Evolutionary conservation across 768 basidiomycete species (phyloP), one percentile per base, ranked within the genome.

Genomic region (Hydnum rufescens): DNA sequence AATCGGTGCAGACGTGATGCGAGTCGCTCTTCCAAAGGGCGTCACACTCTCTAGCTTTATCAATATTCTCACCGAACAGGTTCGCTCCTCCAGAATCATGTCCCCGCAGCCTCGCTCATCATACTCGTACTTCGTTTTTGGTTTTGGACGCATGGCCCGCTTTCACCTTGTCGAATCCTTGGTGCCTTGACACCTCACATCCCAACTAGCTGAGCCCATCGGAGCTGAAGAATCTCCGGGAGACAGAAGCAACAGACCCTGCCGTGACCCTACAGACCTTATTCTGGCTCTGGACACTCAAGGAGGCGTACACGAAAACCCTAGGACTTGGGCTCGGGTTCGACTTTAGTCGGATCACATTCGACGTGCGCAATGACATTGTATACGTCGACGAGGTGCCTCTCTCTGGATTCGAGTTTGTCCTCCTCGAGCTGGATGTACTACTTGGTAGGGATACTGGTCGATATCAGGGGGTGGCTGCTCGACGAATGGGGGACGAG

Each of bases 271-370:
- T 54, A 13, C 43, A 57, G 13, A 43, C 68, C 16, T 82, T 89
- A 63, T 85, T 81, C 60, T 79, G 79, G 71, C 74, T 86, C 57
- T 90, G 87, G 87, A 88, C 88, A 4, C 65, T 85, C 62, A 92
- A 92, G 65, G 87, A 92, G 63, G 86, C 88, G 3, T 89, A 88
- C 63, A 86, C 83, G 4, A 92, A 90, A 65, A 83, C 85, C 2
- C 70, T 89, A 31, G 88, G 88, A 0, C 61, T 81, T 31, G 87
- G 87, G 0, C 72, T 90, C 13, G 80, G 84, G 1, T 87, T 87
- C 60, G 81, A 88, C 58, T 82, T 88, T 64, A 69, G 68, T 23
- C 74, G 84, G 16, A 47, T 47, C 8, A 13, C 44, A 8, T 13
- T 47, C 16, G 44, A 47, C 26, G 13, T 28, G 13, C 26, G 8